Base-by-base conservation (phyloP, 129 eudicot genomes). In the Chrysanthemum lavandulifolium region DNA sequence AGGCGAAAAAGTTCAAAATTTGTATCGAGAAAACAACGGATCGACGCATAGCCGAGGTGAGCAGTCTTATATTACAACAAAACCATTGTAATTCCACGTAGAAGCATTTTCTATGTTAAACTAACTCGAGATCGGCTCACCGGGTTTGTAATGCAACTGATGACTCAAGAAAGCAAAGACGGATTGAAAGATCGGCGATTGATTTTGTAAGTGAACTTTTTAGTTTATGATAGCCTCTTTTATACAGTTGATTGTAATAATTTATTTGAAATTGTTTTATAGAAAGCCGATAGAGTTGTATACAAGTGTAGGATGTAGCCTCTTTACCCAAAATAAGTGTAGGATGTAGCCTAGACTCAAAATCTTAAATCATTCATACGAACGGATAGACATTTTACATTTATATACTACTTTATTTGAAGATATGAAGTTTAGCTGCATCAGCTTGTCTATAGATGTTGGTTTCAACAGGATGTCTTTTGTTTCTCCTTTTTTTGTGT, bases 221-320 rank as follows among this genome's bases (percentile, higher is more conserved):
- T 66, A 66, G 71, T 57, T 19, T 47, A 21, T 67, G 33, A 15
- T 48, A 36, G 56, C 31, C 5, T 27, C 8, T 3, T 47, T 65
- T 72, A 73, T 78, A 72, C 45, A 64, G 82, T 78, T 71, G 72
- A 43, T 57, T 27, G 51, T 65, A 45, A 33, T 78, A 53, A 78
- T 62, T 61, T 62, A 57, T n/a, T 40, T 40, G 47, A 8, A 40
- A 6, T 40, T 2, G 47, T 40, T 40, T 40, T 40, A 40, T 40
- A 40, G 47, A 43, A 69, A 50, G 23, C 49, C 51, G 1, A 63
- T 62, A 29, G 48, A 78, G 78, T 64, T 72, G 73, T 48, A 72
- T 72, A 78, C 67, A 78, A 78, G 80, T 64, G 65, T 78, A 77
- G 81, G 65, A 69, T 60, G 48, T 70, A 77, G 76, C 16, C 69